phyloP scores from a whole-genome alignment of 495 filamentous ascomycete genomes.

The Platismatia glauca region DNA sequence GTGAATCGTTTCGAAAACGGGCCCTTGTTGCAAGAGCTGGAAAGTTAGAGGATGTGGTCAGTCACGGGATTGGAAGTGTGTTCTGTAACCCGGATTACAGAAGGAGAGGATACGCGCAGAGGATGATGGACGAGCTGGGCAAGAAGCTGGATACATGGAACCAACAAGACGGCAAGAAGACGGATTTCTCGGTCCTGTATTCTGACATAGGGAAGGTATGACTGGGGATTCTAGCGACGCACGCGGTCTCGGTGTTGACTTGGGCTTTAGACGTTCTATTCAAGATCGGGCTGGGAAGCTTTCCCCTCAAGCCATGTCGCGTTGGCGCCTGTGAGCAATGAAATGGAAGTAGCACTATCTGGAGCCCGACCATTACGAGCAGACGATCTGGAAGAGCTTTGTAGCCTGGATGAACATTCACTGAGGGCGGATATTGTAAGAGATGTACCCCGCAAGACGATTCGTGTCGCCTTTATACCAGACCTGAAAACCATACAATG shows the following conservation, averaged over 20 bases:
- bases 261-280: constrained; percentile 57
- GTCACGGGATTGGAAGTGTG: constrained; percentile 78
- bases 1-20: constrained; percentile 74
- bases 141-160: constrained; percentile 46
- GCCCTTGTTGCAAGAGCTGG: constrained; percentile 46
- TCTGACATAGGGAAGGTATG: constrained; percentile 85
- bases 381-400: constrained; percentile 48
- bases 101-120: constrained; percentile 67
- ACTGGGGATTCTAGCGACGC: background rate
- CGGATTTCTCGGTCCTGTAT: constrained; percentile 66
- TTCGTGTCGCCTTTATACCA: constrained; percentile 60
- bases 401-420: constrained; percentile 45
- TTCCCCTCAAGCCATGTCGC: constrained; percentile 63
- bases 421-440: constrained; percentile 34
- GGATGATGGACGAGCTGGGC: constrained; percentile 55
- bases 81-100: constrained; percentile 67
- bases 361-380: constrained; percentile 32
- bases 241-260: background rate
- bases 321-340: constrained; percentile 40
- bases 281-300: constrained; percentile 68
- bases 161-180: constrained; percentile 33
- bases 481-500: constrained; percentile 65
- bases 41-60: constrained; percentile 53
- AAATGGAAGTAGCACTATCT: constrained; percentile 14
- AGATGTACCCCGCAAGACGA: constrained; percentile 26